phyloP scores from a whole-genome alignment of 129 eudicot species.

The Saussurea involucrata region DNA sequence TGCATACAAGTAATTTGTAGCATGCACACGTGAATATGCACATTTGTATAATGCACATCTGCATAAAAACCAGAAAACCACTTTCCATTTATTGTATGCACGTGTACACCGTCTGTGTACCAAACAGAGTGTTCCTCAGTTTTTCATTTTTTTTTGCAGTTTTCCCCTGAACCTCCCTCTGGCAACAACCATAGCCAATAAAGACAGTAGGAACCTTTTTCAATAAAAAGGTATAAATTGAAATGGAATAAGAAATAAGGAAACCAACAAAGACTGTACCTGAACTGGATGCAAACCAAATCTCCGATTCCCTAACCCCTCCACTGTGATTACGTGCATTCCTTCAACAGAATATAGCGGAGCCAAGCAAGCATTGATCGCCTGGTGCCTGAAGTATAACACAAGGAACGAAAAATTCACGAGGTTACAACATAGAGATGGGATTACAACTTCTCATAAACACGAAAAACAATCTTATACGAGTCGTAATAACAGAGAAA shows the following conservation, averaged over 20 bases:
- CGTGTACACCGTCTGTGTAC: no score
- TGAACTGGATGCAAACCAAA: conserved; percentile 93
- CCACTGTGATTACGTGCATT: conserved; percentile 97
- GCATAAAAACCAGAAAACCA: no score
- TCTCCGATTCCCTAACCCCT: conserved; percentile 83
- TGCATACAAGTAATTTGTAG: no score
- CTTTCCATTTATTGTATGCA: no score
- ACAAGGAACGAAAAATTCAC: background rate
- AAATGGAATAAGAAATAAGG: background rate
- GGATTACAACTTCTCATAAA: background rate
- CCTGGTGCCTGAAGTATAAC: conserved; percentile 62
- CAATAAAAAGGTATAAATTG: background rate
- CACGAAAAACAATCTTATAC: background rate
- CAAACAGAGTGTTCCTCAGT: no score
- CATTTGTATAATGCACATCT: no score
- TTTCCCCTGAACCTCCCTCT: no score
- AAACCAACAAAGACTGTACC: conserved; percentile 37
- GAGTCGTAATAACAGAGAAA: background rate
- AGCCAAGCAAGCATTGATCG: conserved; percentile 97
- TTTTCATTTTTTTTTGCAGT: no score
- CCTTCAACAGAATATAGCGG: conserved; percentile 97
- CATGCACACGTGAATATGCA: no score
- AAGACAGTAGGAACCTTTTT: background rate
- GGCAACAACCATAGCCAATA: background rate
- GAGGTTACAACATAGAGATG: background rate